phyloP scores from a whole-genome alignment of 2,329 filamentous ascomycete species.

The Aspergillus sp. region DNA sequence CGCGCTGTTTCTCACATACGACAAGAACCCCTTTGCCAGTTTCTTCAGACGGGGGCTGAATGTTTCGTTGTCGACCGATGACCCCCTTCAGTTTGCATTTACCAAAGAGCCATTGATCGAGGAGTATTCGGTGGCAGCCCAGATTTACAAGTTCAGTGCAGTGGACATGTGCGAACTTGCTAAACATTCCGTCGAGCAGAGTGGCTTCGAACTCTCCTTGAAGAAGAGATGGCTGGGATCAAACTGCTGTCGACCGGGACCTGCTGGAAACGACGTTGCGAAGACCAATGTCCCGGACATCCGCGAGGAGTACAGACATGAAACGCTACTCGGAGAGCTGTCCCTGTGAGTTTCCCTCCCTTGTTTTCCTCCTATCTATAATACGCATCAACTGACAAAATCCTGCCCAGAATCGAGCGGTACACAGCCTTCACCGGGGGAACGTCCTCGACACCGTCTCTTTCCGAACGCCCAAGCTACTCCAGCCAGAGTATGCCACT shows the following conservation, averaged over 20 bases:
- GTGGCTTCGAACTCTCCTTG: constrained; percentile 78
- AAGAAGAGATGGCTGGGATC: constrained; percentile 87
- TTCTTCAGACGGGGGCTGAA: constrained; percentile 95
- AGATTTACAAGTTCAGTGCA: constrained; percentile 94
- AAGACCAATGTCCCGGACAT: constrained; percentile 96
- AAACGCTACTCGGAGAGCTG: constrained; percentile 75
- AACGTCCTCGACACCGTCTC: not conserved
- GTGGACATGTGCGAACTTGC: constrained; percentile 98
- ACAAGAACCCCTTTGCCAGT: constrained; percentile 88
- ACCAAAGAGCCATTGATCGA: constrained; percentile 97
- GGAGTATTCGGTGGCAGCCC: constrained; percentile 93
- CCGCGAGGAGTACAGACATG: constrained; percentile 77
- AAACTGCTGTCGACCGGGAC: constrained; percentile 67
- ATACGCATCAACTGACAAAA: not conserved
- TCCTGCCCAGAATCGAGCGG: not conserved
- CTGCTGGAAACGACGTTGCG: constrained; percentile 78
- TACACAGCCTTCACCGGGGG: not conserved
- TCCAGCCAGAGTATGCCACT: not conserved
- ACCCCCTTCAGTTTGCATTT: constrained; percentile 94
- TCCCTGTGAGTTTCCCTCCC: constrained; percentile 54
- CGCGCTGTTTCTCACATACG: constrained; percentile 88
- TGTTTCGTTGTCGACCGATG: constrained; percentile 91
- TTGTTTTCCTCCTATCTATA: not conserved
- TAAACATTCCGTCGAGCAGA: constrained; percentile 90
- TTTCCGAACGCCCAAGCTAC: not conserved